A percentile compares a stretch with the other conserved stretches of the same genome.
phyloP scores from a whole-genome alignment of 345 rosid genomes.

The Eucalyptus virginea region DNA sequence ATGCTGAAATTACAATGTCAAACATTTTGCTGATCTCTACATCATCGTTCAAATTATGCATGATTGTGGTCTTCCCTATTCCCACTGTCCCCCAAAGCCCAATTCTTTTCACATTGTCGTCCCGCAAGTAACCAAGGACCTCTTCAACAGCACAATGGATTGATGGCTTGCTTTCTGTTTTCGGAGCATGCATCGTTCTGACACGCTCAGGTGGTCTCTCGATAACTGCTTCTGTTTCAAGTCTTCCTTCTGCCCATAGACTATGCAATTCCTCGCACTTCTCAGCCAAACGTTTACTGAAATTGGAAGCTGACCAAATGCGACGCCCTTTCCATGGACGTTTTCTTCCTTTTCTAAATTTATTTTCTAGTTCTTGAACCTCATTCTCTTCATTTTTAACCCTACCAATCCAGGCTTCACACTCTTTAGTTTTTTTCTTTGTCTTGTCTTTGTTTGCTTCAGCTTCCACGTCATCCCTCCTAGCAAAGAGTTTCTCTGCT shows the following conservation, averaged over 20 bases:
- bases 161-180: neutral
- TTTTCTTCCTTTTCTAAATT: neutral
- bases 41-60: conserved; percentile 19
- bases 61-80: conserved; percentile 20
- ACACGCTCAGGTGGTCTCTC: conserved; percentile 12
- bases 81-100: conserved; percentile 17
- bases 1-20: conserved; percentile 10
- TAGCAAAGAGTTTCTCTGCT: conserved; percentile 1
- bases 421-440: neutral
- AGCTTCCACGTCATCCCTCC: neutral
- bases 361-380: neutral
- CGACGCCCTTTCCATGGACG: neutral
- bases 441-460: neutral
- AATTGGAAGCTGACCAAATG: neutral
- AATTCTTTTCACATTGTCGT: neutral
- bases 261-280: neutral
- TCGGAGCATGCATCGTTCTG: conserved; percentile 2
- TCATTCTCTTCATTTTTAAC: neutral
- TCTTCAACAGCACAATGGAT: conserved; percentile 1
- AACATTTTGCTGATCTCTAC: conserved; percentile 7
- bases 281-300: conserved; percentile 2
- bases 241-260: conserved; percentile 1
- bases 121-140: neutral
- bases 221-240: neutral
- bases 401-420: neutral